Base-by-base conservation (phyloP, 2,329 filamentous ascomycete genomes). In the Aspergillus clavatus region DNA sequence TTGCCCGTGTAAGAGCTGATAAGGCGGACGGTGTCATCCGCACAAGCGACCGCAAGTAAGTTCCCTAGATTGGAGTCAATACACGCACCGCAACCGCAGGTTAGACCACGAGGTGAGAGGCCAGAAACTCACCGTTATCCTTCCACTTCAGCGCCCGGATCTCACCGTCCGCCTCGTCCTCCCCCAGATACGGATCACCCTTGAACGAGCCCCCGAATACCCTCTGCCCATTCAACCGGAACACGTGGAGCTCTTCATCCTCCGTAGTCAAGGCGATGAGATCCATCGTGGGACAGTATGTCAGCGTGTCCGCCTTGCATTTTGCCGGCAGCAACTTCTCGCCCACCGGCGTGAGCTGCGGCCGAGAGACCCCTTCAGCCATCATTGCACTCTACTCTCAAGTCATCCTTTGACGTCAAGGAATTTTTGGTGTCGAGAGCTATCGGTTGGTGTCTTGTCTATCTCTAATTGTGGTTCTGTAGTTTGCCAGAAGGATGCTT, bases 281-380 rank as follows among this genome's bases (percentile, higher is more conserved):
- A 68, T 96, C 88, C 72, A 95, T 87, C 7, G 83, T 85, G 12
- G 90, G 88, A 66, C 89, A 95, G 67, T 86, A 88, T 21, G 83
- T 77, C 26, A 91, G 74, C 40, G 85, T 58, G 47, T 56, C 60
- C 40, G 63, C 50, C 54, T 72, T 72, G 56, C 68, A 70, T 66
- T 67, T 70, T 57, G 63, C 58, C 24, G 65, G 57, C 29, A 72
- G 57, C 40, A 59, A 62, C 54, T 72, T 70, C 51, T 70, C 68
- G 33, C 62, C 65, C 37, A 71, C 64, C 12, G 63, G 56, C 5
- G 62, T 62, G 46, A 72, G 65, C 47, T 67, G 63, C 45, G 65
- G 65, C 38, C 52, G 47, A 37, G 43, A 49, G 16, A 27, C 50
- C 41, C 57, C 47, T 33, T 56, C 52, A 44, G 51, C 51, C 59